phyloP scores from a whole-genome alignment of 2,329 filamentous ascomycete genomes.

The Neopestalotiopsis rosae region DNA sequence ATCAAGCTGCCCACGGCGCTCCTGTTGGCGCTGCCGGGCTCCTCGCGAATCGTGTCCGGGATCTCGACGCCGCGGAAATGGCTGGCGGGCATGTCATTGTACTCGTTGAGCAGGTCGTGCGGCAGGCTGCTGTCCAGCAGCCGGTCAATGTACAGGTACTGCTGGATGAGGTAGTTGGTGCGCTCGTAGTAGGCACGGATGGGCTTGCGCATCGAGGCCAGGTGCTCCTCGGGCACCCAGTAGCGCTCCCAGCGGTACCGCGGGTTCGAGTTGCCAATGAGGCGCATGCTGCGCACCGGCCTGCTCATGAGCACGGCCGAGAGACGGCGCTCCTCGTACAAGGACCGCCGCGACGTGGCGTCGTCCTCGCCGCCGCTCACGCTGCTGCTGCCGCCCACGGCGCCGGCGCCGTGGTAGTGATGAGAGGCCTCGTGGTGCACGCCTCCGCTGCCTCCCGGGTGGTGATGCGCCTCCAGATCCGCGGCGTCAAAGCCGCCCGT shows the following conservation, averaged over 20 bases:
- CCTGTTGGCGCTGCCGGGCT: conserved; percentile 48
- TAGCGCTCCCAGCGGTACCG: conserved; percentile 87
- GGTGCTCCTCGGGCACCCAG: conserved; percentile 79
- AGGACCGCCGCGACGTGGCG: conserved; percentile 44
- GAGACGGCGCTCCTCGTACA: conserved; percentile 63
- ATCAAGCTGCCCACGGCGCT: conserved; percentile 31
- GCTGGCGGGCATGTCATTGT: conserved; percentile 67
- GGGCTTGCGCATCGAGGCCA: conserved; percentile 73
- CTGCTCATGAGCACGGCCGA: conserved; percentile 67
- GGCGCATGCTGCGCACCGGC: conserved; percentile 79
- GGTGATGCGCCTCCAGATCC: conserved; percentile 30
- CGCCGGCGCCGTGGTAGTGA: background rate
- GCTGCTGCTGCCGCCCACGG: background rate
- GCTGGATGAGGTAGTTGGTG: conserved; percentile 85
- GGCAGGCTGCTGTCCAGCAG: conserved; percentile 91
- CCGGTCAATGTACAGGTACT: conserved; percentile 92
- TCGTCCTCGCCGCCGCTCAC: conserved; percentile 43
- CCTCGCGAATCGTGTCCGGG: conserved; percentile 79
- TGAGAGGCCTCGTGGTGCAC: conserved; percentile 17
- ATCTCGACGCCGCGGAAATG: conserved; percentile 63
- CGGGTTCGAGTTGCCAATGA: conserved; percentile 89
- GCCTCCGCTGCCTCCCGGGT: conserved; percentile 3
- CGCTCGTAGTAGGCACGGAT: conserved; percentile 88
- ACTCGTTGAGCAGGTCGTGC: conserved; percentile 90
- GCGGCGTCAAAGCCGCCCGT: conserved; percentile 20